Evolutionary conservation across 768 basidiomycete species (phyloP), one percentile per base, ranked within the genome.

Genomic region (Podaxis sp.): DNA sequence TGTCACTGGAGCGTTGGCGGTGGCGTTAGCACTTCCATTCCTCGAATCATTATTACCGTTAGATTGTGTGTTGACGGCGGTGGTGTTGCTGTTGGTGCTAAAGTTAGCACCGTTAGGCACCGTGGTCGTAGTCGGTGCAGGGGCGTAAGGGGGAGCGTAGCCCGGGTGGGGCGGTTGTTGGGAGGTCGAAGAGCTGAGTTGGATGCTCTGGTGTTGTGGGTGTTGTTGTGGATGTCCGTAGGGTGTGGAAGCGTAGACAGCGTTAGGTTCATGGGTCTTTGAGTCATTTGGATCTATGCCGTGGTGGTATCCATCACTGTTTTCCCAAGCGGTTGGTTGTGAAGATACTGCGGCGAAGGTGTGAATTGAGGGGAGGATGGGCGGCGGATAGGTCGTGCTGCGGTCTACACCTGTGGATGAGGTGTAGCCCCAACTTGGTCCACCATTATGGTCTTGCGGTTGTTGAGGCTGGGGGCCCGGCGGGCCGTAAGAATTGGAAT

Each of bases 361-460:
- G 52, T 82, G 81, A 62, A 84, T 82, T 24, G 85, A 83, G 3
- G 84, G 83, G 39, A 87, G 75, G 52, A 80, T 77, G 1, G 83
- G 80, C 57, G 82, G 80, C 46, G 81, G 77, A 67, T 76, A 83
- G 28, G 71, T 75, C n/a, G 76, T 76, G 72, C 72, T 85, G 67
- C 77, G 84, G 69, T 80, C 79, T 61, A 79, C 66, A 64, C 73
- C 62, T 63, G 82, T 71, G 68, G 75, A 68, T 63, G 80, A 58
- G 42, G 70, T 65, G 69, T 89, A 90, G 7, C 77, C 82, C 88
- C 89, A 90, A 12, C 12, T 9, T 13, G n/a, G 4, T 8, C 54
- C 54, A 17, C 26, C 24, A 15, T 9, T 33, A 24, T 46, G 44
- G 9, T 56, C 54, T 56, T 56, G 54, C 33, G 33, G 33, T 40